phyloP scores from a whole-genome alignment of 768 basidiomycete species.

The Suillus ampliporus region DNA sequence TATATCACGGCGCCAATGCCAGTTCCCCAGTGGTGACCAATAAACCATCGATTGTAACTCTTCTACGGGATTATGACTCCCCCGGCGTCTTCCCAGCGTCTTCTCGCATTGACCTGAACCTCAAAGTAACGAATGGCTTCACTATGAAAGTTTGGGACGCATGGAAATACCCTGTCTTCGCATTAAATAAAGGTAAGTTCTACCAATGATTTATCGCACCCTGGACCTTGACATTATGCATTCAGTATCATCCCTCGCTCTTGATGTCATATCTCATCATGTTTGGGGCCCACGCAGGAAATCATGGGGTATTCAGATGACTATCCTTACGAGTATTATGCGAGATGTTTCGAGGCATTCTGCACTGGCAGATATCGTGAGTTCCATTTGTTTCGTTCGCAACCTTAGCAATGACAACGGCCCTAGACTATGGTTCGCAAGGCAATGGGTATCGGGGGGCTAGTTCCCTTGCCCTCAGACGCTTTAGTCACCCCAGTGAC shows the following conservation, averaged over 20 bases:
- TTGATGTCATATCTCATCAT: conserved; percentile 78
- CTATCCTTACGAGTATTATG: conserved; percentile 83
- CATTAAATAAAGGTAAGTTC: conserved; percentile 65
- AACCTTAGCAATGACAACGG: conserved; percentile 11
- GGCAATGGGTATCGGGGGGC: conserved; percentile 78
- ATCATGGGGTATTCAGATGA: conserved; percentile 96
- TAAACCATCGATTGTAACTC: conserved; percentile 9
- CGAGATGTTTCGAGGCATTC: conserved; percentile 84
- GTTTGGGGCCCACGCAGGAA: conserved; percentile 88
- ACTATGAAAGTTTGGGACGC: conserved; percentile 71
- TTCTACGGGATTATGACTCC: conserved; percentile 61
- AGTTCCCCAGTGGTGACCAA: conserved; percentile 25
- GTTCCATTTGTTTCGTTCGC: conserved; percentile 18
- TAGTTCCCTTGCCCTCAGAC: conserved; percentile 88
- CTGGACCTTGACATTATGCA: background rate
- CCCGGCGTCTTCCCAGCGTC: conserved; percentile 77
- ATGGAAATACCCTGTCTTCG: conserved; percentile 73
- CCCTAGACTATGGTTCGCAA: conserved; percentile 54
- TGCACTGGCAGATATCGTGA: conserved; percentile 82
- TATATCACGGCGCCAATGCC: conserved; percentile 19
- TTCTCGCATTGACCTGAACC: conserved; percentile 69
- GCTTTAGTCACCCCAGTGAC: conserved; percentile 95
- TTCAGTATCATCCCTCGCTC: conserved; percentile 47
- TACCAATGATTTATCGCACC: background rate
- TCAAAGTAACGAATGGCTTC: conserved; percentile 60